Evolutionary conservation across 192 early-diverging fungal genomes (phyloP).

Genomic region (Backusella psychrophila): DNA sequence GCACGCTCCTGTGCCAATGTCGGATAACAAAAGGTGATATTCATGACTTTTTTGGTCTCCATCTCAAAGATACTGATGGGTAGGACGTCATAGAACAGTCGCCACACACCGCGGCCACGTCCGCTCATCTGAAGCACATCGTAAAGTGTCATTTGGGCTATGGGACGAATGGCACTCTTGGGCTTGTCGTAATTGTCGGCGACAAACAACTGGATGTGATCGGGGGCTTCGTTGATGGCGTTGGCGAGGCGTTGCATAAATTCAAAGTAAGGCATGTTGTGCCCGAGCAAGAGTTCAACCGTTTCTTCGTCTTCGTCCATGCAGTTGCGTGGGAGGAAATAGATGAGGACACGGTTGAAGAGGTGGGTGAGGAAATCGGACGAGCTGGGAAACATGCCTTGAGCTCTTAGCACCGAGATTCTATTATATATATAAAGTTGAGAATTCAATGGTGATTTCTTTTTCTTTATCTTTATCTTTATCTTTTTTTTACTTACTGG

Average conservation of each 20-base stretch:
- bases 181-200: not conserved
- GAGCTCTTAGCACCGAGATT: conserved; percentile 24
- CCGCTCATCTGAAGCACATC: not conserved
- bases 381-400: conserved; percentile 32
- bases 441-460: not conserved
- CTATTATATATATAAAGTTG: not conserved
- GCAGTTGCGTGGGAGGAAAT: conserved; percentile 57
- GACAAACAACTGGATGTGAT: conserved; percentile 54
- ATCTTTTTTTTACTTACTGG: conserved; percentile 17
- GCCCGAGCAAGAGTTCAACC: conserved; percentile 40
- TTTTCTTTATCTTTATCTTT: too few species aligned
- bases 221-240: conserved; percentile 57
- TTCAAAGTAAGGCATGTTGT: conserved; percentile 65
- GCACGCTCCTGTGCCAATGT: conserved; percentile 56
- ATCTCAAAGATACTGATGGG: conserved; percentile 78
- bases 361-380: conserved; percentile 77
- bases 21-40: conserved; percentile 64
- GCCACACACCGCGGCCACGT: not conserved
- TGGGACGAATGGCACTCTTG: not conserved
- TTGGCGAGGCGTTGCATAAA: conserved; percentile 64
- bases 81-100: conserved; percentile 80
- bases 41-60: conserved; percentile 75
- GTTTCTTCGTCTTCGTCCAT: not conserved
- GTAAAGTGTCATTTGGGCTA: not conserved
- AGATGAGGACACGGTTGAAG: conserved; percentile 61